Evolutionary conservation across 1,139 yeast species (phyloP).

Genomic region (Geotrichum australiense): DNA sequence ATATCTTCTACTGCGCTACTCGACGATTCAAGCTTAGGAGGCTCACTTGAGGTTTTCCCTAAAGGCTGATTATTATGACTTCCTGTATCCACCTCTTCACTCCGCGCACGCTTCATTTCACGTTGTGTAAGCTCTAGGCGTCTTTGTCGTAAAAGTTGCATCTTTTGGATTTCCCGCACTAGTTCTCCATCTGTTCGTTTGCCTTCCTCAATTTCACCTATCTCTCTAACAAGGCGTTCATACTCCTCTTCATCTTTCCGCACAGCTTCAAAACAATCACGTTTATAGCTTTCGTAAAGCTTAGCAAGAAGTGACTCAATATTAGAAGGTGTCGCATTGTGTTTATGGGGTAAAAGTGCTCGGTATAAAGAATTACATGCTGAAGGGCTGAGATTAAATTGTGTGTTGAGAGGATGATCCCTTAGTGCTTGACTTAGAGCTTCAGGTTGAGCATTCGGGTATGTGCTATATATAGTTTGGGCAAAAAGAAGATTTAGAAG

Average conservation of each 20-base stretch:
- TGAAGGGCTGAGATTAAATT: constrained; percentile 26
- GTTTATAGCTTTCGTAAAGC: constrained; percentile 29
- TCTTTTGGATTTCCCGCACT: constrained; percentile 22
- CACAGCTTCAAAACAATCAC: constrained; percentile 28
- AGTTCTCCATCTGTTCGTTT: constrained; percentile 31
- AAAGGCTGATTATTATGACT: not conserved
- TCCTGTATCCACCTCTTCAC: constrained; percentile 2
- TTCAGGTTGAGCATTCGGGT: constrained; percentile 19
- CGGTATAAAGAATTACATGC: constrained; percentile 27
- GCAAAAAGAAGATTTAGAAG: constrained; percentile 30
- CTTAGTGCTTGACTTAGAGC: constrained; percentile 25
- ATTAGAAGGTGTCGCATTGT: constrained; percentile 27
- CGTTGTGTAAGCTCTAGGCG: constrained; percentile 8
- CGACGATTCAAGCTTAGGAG: not conserved
- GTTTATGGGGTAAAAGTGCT: constrained; percentile 25
- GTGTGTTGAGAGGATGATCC: constrained; percentile 27
- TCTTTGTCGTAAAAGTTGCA: constrained; percentile 7
- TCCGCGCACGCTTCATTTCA: constrained; percentile 13
- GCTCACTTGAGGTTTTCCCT: constrained; percentile 2
- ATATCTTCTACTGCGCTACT: not conserved
- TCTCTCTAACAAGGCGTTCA: constrained; percentile 29
- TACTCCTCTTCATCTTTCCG: constrained; percentile 33
- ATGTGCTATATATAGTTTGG: constrained; percentile 30
- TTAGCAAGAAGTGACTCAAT: constrained; percentile 27
- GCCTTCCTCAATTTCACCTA: constrained; percentile 34